These are phyloP conservation scores for Nemania sp. DNA, from an alignment of 2,329 filamentous ascomycete species.

Conservation along the genomic window DNA sequence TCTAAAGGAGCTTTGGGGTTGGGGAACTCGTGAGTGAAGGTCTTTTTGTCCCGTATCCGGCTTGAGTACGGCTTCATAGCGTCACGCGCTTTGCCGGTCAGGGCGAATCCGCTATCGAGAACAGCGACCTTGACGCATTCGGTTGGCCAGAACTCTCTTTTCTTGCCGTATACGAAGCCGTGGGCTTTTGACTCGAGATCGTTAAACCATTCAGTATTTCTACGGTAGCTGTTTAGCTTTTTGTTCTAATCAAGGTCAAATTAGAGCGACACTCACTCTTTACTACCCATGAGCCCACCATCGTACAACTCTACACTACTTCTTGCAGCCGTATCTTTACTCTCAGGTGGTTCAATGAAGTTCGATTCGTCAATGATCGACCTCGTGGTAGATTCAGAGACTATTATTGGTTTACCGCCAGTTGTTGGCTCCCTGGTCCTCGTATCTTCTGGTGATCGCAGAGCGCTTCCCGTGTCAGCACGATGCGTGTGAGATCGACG, in stretches of 20 bases:
- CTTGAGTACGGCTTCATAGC: conserved; percentile 11
- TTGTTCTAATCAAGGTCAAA: neutral
- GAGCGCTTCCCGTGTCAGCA: neutral
- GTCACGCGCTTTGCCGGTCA: neutral
- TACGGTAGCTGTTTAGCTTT: neutral
- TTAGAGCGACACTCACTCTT: conserved; percentile 3
- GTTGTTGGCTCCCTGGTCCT: neutral
- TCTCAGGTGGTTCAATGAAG: neutral
- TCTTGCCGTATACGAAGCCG: conserved; percentile 16
- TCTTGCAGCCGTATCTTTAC: neutral
- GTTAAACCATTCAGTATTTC: conserved; percentile 16
- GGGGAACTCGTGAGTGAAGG: conserved; percentile 15
- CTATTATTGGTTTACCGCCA: neutral
- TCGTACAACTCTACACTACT: neutral
- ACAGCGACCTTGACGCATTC: conserved; percentile 18
- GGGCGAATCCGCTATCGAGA: conserved; percentile 26
- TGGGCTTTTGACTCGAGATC: conserved; percentile 15
- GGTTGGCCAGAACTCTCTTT: conserved; percentile 13
- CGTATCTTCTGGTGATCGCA: neutral
- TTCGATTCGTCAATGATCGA: neutral
- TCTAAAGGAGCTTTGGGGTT: neutral
- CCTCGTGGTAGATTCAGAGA: neutral
- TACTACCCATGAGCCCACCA: neutral
- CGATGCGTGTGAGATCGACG: neutral
- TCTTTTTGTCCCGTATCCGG: conserved; percentile 13